Base-by-base conservation (phyloP, 768 basidiomycete species). In the Calvatia gigantea region DNA sequence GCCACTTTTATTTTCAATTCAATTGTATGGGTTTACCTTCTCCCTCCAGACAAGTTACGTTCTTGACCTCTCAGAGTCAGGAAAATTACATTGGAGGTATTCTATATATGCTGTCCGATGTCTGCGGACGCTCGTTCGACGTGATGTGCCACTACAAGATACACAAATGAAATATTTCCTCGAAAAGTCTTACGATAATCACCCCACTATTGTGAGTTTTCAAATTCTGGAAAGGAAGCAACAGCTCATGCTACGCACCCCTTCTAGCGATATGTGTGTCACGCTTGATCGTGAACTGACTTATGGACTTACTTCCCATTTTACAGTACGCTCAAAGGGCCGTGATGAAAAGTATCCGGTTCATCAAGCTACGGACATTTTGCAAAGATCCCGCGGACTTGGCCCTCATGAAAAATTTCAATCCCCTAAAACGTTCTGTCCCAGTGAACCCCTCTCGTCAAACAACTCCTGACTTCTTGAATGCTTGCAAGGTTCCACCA, bases 291-390 rank as follows among this genome's bases (percentile, higher is more conserved):
- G 23, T 19, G 33, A 27, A 21, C 35, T 11, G 21, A 33, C 11
- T 28, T 43, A 50, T 29, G 14, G 33, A 15, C 37, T 61, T 32
- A 62, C 23, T 25, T n/a, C n/a, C 38, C 46, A 4, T 12, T 44
- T 39, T 32, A 11, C 42, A 89, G 86, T 87, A 87, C 73, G 78
- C 84, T 2, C 84, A 86, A 65, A 79, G 88, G 58, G 88, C 86
- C 1, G 70, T 90, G 11, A 88, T 91, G 77, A 93, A 93, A 67
- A 78, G 82, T 27, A 74, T 87, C 6, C 83, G 88, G 51, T 84
- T 85, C 66, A 76, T 94, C 70, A 94, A 94, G 70, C 64, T 95
- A n/a, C 81, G 91, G 41, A 88, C 91, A 1, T 80, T 84, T 46
- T 84, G 83, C 57, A 69, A 65, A 1, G 73, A 75, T 11, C 75